Evolutionary conservation across 441 rosid genomes (phyloP), one percentile per base, ranked within the genome.

Genomic region (Adansonia grandidieri): DNA sequence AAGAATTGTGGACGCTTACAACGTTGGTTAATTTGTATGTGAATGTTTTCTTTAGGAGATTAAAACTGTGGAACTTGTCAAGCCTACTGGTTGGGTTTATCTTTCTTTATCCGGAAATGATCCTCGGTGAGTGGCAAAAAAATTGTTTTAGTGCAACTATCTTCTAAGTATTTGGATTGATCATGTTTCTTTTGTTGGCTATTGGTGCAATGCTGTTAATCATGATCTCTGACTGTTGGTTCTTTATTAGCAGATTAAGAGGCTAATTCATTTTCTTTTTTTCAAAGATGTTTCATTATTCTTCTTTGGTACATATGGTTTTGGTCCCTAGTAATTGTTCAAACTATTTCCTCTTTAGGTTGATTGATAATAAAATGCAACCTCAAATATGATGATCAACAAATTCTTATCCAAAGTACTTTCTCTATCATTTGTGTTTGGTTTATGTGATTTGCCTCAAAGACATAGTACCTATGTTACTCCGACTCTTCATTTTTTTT

Each of bases 81-180:
- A 94, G 83, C 98, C 97, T 28, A 84, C 88, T 66, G 98, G 97
- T 57, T 96, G 98, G 99, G 87, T 91, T 74, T 88, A 81, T 78
- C 63, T 94, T 72, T 89, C 97, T 14, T 79, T 96, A 13, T 94
- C 98, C 37, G 96, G 95, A 76, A 90, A 88, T 48, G 97, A 94
- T 87, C 97, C 97, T 60, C 81, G 93, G 98, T 94, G 82, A 83
- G 76, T 82, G 50, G 40, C 40, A 19, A 56, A 6, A 8, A 13
- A 0, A 0, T 74, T 58, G 51, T 63, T 47, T 73, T 57, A 5
- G 14, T 72, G 32, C 74, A 45, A 47, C 3, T 44, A 1, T 69
- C 22, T 24, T 15, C 37, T 13, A 69, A 61, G 17, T 45, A 60
- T 58, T 48, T 71, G 53, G 24, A n/a, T 48, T 45, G 44, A 32